Evolutionary conservation across 495 filamentous ascomycete genomes (phyloP).

Genomic region (Tuber microsphaerosporum): DNA sequence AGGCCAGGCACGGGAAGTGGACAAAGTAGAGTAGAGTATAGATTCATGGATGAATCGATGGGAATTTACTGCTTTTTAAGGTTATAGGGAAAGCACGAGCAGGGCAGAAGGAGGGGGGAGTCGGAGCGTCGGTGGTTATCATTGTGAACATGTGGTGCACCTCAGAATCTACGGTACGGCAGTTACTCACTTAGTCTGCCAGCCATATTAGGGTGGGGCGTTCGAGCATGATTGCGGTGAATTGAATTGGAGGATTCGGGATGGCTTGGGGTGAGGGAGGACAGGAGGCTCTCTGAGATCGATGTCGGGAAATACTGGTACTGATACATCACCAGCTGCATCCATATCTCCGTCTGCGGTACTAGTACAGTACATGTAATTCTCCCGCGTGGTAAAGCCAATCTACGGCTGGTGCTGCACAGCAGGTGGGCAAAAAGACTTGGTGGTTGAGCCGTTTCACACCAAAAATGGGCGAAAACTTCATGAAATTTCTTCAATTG

Average conservation of each 20-base stretch:
- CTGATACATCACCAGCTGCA: not conserved
- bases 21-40: not conserved
- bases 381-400: not conserved
- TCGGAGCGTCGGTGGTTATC: not conserved
- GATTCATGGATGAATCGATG: not conserved
- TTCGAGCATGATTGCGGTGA: not conserved
- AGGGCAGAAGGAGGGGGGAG: not conserved
- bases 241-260: not conserved
- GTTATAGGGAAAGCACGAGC: not conserved
- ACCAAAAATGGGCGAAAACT: not conserved
- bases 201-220: not conserved
- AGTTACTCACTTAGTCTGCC: not conserved
- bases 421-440: not conserved
- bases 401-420: not conserved
- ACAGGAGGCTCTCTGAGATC: not conserved
- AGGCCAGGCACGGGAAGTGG: not conserved
- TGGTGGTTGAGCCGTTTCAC: not conserved
- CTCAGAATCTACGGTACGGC: not conserved
- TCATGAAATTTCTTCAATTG: not conserved
- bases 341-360: not conserved
- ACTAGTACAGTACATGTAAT: not conserved
- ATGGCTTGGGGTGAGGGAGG: not conserved
- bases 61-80: not conserved
- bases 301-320: not conserved
- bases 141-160: not conserved